These are phyloP conservation scores for Lipomyces yarrowii DNA, from an alignment of 1,139 yeast species.

Conservation along the genomic window DNA sequence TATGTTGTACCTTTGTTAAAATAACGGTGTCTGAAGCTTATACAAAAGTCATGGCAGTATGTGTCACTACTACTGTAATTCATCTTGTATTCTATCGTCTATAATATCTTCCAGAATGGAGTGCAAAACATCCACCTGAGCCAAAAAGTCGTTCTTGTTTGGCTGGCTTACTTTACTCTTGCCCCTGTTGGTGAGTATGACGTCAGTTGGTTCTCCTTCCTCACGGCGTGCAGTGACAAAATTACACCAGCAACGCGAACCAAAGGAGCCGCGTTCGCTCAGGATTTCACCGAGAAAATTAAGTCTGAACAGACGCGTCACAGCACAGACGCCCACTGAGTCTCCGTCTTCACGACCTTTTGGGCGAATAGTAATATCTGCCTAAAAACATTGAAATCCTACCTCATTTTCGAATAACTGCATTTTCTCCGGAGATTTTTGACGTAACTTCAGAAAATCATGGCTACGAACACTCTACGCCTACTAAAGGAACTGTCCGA, in stretches of 20 bases:
- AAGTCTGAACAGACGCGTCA: background rate
- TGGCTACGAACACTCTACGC: slow-evolving; percentile 17
- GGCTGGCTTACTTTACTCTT: too few relatives aligned
- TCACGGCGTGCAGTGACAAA: background rate
- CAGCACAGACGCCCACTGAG: background rate
- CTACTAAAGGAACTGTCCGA: slow-evolving; percentile 16
- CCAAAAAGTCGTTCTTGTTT: too few relatives aligned
- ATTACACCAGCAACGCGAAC: background rate
- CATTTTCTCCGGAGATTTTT: background rate
- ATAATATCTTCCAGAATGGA: background rate
- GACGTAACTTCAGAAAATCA: background rate
- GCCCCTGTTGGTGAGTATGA: background rate
- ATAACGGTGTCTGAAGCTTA: too few relatives aligned
- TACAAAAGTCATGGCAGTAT: too few relatives aligned
- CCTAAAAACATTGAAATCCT: background rate
- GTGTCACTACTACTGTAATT: too few relatives aligned
- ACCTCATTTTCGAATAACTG: background rate
- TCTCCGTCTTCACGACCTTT: background rate
- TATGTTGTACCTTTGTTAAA: too few relatives aligned
- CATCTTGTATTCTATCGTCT: background rate
- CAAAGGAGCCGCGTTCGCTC: background rate
- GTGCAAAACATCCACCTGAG: background rate
- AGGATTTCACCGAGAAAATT: background rate
- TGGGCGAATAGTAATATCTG: background rate
- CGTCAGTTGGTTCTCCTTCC: background rate